Evolutionary conservation across 2,329 filamentous ascomycete species (phyloP).

Genomic region (Hymenotorrendiella dingleyae): DNA sequence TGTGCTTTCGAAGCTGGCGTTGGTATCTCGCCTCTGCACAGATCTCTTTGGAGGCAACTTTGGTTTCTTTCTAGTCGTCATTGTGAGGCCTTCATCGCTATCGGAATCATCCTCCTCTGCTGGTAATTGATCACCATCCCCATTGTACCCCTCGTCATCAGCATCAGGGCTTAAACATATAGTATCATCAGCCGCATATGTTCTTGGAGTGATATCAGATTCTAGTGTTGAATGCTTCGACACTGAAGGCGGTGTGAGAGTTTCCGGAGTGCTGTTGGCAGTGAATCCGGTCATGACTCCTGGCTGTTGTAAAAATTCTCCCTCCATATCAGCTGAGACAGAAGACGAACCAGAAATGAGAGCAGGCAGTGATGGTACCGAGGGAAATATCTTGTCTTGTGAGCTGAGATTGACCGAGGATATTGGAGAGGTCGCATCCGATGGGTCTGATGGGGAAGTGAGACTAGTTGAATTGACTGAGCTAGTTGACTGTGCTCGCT

Average conservation of each 20-base stretch:
- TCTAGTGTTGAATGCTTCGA: constrained; percentile 20
- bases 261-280: constrained; percentile 23
- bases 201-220: neutral
- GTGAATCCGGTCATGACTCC: constrained; percentile 32
- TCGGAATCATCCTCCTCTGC: constrained; percentile 28
- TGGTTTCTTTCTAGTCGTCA: constrained; percentile 32
- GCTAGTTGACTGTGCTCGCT: constrained; percentile 26
- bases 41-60: constrained; percentile 32
- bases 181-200: constrained; percentile 7
- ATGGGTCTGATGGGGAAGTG: constrained; percentile 25
- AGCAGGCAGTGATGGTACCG: constrained; percentile 58
- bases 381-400: constrained; percentile 39
- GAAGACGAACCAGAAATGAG: constrained; percentile 59
- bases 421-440: constrained; percentile 25
- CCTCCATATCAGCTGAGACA: constrained; percentile 56
- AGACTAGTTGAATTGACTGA: constrained; percentile 26
- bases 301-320: constrained; percentile 49
- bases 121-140: constrained; percentile 21
- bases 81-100: constrained; percentile 30
- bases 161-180: constrained; percentile 17
- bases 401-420: constrained; percentile 44
- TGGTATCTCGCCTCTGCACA: constrained; percentile 47
- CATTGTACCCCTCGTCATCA: constrained; percentile 28
- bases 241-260: constrained; percentile 23
- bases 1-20: constrained; percentile 54